Percentiles rank a stretch among this genome's conserved stretches.
Evolutionary conservation across 2,329 filamentous ascomycete species (phyloP).

Genomic region (Cordyceps farinosa): DNA sequence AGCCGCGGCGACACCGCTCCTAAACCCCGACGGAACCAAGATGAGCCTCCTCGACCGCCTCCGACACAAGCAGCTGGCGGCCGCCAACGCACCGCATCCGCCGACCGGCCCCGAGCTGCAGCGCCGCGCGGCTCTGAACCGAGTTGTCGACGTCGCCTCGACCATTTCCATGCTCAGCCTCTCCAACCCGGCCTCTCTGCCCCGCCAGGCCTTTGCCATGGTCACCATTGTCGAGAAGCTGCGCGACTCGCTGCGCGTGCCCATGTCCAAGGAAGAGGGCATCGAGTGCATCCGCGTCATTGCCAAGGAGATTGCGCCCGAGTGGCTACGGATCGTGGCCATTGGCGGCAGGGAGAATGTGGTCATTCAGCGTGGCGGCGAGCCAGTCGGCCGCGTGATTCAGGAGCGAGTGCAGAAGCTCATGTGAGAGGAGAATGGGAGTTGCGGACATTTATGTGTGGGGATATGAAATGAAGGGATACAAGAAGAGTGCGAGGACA

Average conservation of each 20-base stretch:
- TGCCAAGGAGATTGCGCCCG: constrained; percentile 52
- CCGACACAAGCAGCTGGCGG: constrained; percentile 63
- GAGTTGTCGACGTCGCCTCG: constrained; percentile 64
- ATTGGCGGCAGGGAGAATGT: constrained; percentile 55
- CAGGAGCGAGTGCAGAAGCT: constrained; percentile 36
- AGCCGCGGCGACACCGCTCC: constrained; percentile 28
- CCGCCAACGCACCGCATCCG: constrained; percentile 53
- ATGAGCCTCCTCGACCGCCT: constrained; percentile 74
- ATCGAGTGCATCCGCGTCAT: constrained; percentile 48
- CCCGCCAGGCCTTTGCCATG: constrained; percentile 63
- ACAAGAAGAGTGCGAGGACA: background rate
- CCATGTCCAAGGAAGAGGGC: constrained; percentile 52
- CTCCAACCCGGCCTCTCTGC: constrained; percentile 45
- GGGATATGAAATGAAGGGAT: background rate
- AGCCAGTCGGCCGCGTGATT: constrained; percentile 37
- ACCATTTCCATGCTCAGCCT: constrained; percentile 65
- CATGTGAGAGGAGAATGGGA: constrained; percentile 21
- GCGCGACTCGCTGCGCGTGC: constrained; percentile 60
- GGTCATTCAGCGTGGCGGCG: constrained; percentile 47
- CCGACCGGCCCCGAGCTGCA: constrained; percentile 55
- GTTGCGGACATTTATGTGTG: too few species aligned
- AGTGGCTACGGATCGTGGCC: constrained; percentile 52
- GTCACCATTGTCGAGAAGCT: constrained; percentile 60
- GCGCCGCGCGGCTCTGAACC: constrained; percentile 62
- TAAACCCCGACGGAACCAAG: constrained; percentile 46